phyloP scores from a whole-genome alignment of 192 early-diverging fungal species.

The Entomortierella parvispora region DNA sequence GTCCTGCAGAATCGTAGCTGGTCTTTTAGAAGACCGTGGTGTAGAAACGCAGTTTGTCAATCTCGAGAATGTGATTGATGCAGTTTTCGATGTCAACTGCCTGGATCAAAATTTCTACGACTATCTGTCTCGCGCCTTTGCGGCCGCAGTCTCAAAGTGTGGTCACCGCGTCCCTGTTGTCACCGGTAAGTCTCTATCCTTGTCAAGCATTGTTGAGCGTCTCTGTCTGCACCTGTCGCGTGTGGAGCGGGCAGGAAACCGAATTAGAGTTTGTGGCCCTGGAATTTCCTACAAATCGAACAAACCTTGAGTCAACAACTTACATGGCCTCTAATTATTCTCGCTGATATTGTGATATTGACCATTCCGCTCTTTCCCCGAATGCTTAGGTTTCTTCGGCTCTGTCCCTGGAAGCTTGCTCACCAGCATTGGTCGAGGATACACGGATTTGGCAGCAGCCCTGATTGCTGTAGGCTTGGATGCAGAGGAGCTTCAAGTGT shows the following conservation, averaged over 20 bases:
- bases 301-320: too few species aligned
- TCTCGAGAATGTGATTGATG: slow-evolving; percentile 85
- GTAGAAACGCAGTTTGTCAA: slow-evolving; percentile 87
- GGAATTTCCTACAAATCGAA: too few species aligned
- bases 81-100: slow-evolving; percentile 79
- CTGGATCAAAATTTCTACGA: slow-evolving; percentile 98
- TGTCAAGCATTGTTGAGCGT: too few species aligned
- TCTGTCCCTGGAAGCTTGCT: slow-evolving; percentile 94
- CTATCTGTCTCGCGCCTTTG: slow-evolving; percentile 80
- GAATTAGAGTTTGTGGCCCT: neutral
- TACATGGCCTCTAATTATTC: too few species aligned
- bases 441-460: slow-evolving; percentile 97
- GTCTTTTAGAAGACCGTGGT: slow-evolving; percentile 83
- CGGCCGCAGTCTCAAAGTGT: slow-evolving; percentile 64
- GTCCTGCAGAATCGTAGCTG: slow-evolving; percentile 89
- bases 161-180: slow-evolving; percentile 86
- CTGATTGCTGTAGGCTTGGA: slow-evolving; percentile 89
- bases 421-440: slow-evolving; percentile 93
- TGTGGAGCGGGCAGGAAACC: too few species aligned
- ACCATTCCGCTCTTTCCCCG: too few species aligned
- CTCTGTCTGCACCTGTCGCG: too few species aligned
- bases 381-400: slow-evolving; percentile 87
- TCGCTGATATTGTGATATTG: too few species aligned
- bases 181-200: slow-evolving; percentile 66
- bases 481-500: slow-evolving; percentile 96